Conservation (phyloP, 306 rosid species). For the Pyrus pyrifolia region DNA sequence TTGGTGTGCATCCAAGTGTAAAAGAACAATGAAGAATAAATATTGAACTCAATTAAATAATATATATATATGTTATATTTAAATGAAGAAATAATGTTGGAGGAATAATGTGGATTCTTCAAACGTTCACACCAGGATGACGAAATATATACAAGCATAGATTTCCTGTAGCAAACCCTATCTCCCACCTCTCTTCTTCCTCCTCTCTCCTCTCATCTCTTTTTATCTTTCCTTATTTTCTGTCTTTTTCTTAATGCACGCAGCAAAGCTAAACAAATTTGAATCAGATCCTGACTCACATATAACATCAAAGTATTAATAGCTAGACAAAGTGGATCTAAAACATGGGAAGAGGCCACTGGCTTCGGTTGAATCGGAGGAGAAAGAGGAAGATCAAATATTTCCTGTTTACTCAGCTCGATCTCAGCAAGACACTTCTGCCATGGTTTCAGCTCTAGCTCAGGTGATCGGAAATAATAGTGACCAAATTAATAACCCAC, state of each 20-base stretch:
- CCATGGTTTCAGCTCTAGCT: constrained; percentile 66
- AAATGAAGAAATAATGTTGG: not conserved
- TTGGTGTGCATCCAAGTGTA: not conserved
- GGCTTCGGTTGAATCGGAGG: constrained; percentile 39
- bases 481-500: not conserved
- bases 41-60: not conserved
- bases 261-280: not conserved
- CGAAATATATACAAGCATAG: not conserved
- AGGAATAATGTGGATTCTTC: not conserved
- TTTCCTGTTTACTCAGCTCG: constrained; percentile 72
- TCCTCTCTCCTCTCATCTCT: not conserved
- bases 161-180: not conserved
- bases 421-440: constrained; percentile 67
- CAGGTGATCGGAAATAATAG: constrained; percentile 55
- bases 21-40: not conserved
- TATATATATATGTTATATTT: not conserved
- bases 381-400: constrained; percentile 38
- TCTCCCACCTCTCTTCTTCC: not conserved
- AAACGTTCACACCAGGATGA: constrained; percentile 8
- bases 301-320: not conserved
- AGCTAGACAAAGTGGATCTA: constrained; percentile 32
- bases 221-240: not conserved
- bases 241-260: not conserved
- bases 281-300: not conserved
- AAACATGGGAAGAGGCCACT: constrained; percentile 38